phyloP scores from a whole-genome alignment of 2,329 filamentous ascomycete species.

The Epichloe uncinata region DNA sequence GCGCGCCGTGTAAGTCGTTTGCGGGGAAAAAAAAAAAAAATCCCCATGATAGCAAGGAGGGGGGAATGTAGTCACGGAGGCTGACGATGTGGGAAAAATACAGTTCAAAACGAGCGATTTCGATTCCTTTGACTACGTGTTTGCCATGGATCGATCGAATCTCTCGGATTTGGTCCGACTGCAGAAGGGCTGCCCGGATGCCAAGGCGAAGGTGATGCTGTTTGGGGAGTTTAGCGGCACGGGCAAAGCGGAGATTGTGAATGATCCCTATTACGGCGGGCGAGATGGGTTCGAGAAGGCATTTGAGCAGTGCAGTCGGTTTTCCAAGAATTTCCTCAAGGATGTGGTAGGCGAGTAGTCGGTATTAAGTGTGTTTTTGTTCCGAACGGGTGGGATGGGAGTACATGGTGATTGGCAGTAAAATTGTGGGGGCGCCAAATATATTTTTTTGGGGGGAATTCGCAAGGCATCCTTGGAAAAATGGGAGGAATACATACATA shows the following conservation, averaged over 20 bases:
- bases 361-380: slow-evolving; percentile 1
- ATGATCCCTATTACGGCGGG: slow-evolving; percentile 90
- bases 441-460: too few relatives aligned
- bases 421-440: too few relatives aligned
- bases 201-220: slow-evolving; percentile 57
- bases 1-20: slow-evolving; percentile 65
- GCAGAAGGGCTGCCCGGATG: slow-evolving; percentile 40
- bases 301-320: slow-evolving; percentile 72
- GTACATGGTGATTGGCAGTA: too few relatives aligned
- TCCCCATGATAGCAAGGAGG: too few relatives aligned
- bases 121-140: slow-evolving; percentile 75
- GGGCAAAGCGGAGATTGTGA: slow-evolving; percentile 53
- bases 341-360: slow-evolving; percentile 27
- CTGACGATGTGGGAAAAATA: not conserved
- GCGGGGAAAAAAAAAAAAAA: too few relatives aligned
- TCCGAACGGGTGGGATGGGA: too few relatives aligned
- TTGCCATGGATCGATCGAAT: slow-evolving; percentile 88
- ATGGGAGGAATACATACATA: too few relatives aligned
- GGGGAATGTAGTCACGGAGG: too few relatives aligned
- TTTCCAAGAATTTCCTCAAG: slow-evolving; percentile 62
- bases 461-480: too few relatives aligned
- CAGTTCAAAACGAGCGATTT: slow-evolving; percentile 58
- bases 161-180: slow-evolving; percentile 54
- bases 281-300: slow-evolving; percentile 67
- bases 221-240: slow-evolving; percentile 73